Evolutionary conservation across 1,284 basidiomycete genomes (phyloP), one percentile per base, ranked within the genome.

Genomic region (Taiwanofungus camphoratus): DNA sequence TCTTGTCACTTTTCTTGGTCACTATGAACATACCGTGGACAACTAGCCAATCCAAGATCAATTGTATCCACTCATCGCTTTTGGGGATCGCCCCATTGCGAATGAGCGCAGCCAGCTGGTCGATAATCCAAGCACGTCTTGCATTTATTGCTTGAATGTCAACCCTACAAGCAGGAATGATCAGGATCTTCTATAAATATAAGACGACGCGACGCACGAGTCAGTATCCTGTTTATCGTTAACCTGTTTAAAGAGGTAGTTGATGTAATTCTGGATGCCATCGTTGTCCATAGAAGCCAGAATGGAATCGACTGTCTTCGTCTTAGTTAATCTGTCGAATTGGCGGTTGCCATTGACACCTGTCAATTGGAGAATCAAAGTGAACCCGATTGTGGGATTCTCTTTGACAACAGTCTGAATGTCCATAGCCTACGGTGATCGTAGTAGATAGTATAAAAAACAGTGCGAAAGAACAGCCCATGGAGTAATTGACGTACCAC

Each of bases 321-420:
- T 95, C 64, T 84, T 87, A 4, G 94, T 97, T 47, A 96, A 67
- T 57, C 78, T 85, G 66, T 98, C 94, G 54, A 98, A 97, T 63
- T 94, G 88, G 41, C 82, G 79, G 53, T 77, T 85, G 11, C 93
- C 93, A 59, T 95, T 76, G 46, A 82, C 77, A 30, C 93, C 92
- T 2, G 92, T 88, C 8, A 97, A 70, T 61, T 94, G 89, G 15
- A 91, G 69, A 53, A 97, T 82, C 24, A 97, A 70, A 5, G 89
- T 77, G 55, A 94, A 92, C 2, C 92, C 93, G 31, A 87, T 74
- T 11, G 80, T 77, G 0, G 92, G 89, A 55, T 91, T 81, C 33
- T 76, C 69, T 60, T 86, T 77, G 34, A 90, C 88, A 34, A 87
- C 76, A 5, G 73, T 68, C 55, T 88, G 86, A 13, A 96, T 80